phyloP scores from a whole-genome alignment of 2,329 filamentous ascomycete genomes.

The Exserohilum rostratum region DNA sequence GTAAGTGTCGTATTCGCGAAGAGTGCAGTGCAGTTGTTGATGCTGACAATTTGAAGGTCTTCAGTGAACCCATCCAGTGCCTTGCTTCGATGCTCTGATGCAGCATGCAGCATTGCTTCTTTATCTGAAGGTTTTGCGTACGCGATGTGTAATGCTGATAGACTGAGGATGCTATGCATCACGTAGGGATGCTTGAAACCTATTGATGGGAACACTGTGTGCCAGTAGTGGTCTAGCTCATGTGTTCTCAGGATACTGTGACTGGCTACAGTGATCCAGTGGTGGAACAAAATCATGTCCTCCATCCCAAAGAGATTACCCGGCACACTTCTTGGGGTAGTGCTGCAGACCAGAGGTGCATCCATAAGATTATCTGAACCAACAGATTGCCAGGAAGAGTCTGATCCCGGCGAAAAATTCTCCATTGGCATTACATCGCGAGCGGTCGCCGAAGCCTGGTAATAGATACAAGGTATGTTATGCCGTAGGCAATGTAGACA shows the following conservation, averaged over 20 bases:
- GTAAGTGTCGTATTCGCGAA: constrained; percentile 19
- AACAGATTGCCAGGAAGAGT: no score
- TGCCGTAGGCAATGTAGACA: constrained; percentile 22
- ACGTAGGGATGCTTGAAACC: constrained; percentile 20
- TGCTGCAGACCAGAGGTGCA: no score
- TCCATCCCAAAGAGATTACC: no score
- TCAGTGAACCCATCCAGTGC: constrained; percentile 21
- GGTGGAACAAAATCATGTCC: constrained; percentile 26
- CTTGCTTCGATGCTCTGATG: constrained; percentile 17
- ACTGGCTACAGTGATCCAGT: constrained; percentile 25
- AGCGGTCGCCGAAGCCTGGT: no score
- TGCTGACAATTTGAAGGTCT: constrained; percentile 7
- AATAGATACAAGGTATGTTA: constrained; percentile 13
- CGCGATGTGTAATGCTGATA: constrained; percentile 24
- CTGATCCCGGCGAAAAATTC: no score
- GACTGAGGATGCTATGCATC: constrained; percentile 25
- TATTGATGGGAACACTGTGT: constrained; percentile 16
- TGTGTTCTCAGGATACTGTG: constrained; percentile 13
- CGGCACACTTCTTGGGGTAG: no score
- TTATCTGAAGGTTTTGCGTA: constrained; percentile 15
- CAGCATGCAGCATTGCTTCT: constrained; percentile 1
- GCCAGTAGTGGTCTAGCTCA: constrained; percentile 17
- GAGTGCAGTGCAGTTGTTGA: constrained; percentile 17
- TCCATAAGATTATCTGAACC: no score
- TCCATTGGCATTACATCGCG: no score